Evolutionary conservation across 148 eudicot genomes (phyloP).

Genomic region (Nepenthes gracilis): DNA sequence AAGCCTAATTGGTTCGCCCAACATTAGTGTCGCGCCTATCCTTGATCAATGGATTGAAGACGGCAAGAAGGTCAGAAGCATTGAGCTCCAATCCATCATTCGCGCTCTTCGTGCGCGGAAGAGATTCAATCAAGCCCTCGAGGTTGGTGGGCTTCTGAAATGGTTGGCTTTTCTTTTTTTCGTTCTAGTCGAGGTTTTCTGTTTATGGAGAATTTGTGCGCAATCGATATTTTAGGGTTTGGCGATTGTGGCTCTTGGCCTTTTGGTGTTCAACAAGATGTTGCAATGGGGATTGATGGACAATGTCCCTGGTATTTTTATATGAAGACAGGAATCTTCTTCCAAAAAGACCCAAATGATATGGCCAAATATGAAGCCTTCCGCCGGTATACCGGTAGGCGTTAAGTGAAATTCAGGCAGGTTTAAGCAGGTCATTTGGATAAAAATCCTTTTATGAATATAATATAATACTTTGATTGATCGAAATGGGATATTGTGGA

Average conservation of each 20-base stretch:
- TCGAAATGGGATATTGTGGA: no score
- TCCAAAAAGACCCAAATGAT: no score
- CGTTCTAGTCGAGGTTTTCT: neutral
- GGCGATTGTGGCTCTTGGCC: neutral
- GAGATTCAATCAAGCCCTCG: conserved; percentile 36
- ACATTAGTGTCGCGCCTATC: conserved; percentile 17
- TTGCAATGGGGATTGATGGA: neutral
- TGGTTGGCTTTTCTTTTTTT: neutral
- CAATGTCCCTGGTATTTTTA: no score
- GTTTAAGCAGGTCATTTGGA: no score
- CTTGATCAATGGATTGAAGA: conserved; percentile 37
- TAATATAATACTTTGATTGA: no score
- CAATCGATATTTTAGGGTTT: neutral
- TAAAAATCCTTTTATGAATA: no score
- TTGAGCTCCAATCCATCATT: conserved; percentile 25
- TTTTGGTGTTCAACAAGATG: neutral
- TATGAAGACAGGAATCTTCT: no score
- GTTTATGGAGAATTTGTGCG: neutral
- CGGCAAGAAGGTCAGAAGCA: conserved; percentile 15
- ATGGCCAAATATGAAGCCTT: no score
- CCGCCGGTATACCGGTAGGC: no score
- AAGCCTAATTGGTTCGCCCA: conserved; percentile 20
- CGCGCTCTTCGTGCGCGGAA: conserved; percentile 31
- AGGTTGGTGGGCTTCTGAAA: conserved; percentile 19
- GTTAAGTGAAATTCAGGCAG: no score